phyloP scores from a whole-genome alignment of 2,329 filamentous ascomycete species.

The Botryotinia calthae region DNA sequence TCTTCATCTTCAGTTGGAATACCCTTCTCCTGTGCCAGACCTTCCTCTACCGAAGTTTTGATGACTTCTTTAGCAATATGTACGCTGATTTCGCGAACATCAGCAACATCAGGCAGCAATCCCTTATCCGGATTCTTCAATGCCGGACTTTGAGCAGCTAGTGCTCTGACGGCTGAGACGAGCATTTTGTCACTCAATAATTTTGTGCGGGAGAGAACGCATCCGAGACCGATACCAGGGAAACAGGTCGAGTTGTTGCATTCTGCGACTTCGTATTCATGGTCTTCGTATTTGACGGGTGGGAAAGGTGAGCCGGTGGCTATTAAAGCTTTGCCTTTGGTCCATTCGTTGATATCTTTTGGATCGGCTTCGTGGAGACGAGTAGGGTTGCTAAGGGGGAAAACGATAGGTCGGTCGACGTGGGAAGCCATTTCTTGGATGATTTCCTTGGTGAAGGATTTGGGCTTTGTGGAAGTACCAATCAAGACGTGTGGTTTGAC shows the following conservation, averaged over 20 bases:
- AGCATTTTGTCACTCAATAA: constrained; percentile 76
- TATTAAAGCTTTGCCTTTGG: constrained; percentile 70
- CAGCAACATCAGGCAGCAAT: constrained; percentile 71
- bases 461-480: constrained; percentile 77
- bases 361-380: constrained; percentile 79
- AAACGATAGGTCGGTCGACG: constrained; percentile 69
- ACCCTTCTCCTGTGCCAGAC: constrained; percentile 58
- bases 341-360: constrained; percentile 74
- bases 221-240: constrained; percentile 80
- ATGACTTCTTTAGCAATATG: constrained; percentile 76
- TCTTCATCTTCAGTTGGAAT: constrained; percentile 54
- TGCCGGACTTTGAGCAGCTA: constrained; percentile 70
- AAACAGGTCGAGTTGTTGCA: constrained; percentile 89
- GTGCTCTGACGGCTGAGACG: constrained; percentile 71
- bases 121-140: constrained; percentile 50
- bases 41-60: constrained; percentile 66
- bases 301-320: constrained; percentile 82
- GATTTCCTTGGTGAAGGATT: constrained; percentile 70
- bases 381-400: constrained; percentile 85
- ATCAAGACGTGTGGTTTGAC: constrained; percentile 80
- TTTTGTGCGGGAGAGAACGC: constrained; percentile 65
- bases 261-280: constrained; percentile 60
- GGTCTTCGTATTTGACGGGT: constrained; percentile 61
- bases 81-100: constrained; percentile 73
- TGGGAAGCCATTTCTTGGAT: constrained; percentile 74